Conservation (phyloP, 140 eudicot genomes). For the Ambrosia hybrid region DNA sequence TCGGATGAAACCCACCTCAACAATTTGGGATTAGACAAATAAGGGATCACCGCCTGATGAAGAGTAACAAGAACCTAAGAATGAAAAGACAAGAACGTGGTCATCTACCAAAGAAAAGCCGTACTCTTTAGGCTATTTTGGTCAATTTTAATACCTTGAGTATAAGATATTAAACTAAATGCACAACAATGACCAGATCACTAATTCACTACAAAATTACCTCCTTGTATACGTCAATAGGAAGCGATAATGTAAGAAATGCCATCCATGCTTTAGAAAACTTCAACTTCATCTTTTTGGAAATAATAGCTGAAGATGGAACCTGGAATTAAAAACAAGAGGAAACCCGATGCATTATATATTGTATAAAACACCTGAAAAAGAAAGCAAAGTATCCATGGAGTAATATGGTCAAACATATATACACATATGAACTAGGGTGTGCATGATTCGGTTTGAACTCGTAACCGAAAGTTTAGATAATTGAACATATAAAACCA, state of each 20-base stretch:
- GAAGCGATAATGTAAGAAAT: slow-evolving; percentile 78
- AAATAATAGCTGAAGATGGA: slow-evolving; percentile 38
- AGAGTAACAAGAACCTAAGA: slow-evolving; percentile 79
- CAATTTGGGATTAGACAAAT: slow-evolving; percentile 73
- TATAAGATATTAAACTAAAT: background rate
- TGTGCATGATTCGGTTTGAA: background rate
- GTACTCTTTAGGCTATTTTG: background rate
- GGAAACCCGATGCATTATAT: slow-evolving; percentile 4
- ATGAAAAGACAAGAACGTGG: slow-evolving; percentile 25
- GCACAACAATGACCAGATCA: background rate
- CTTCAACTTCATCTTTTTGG: slow-evolving; percentile 78
- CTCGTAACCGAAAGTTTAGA: background rate
- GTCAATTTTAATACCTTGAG: background rate
- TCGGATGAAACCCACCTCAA: slow-evolving; percentile 50
- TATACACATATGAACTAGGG: background rate
- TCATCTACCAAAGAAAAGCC: background rate
- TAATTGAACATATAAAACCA: background rate
- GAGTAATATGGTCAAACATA: background rate
- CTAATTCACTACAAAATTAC: slow-evolving; percentile 31
- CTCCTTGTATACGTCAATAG: slow-evolving; percentile 94
- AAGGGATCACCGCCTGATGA: slow-evolving; percentile 80
- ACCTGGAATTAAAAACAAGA: slow-evolving; percentile 44
- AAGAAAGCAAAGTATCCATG: slow-evolving; percentile 2
- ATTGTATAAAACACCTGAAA: slow-evolving; percentile 6
- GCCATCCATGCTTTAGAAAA: slow-evolving; percentile 90